Base-by-base conservation (phyloP, 108 stramenopile genomes). In the Discostella stelligeroides region DNA sequence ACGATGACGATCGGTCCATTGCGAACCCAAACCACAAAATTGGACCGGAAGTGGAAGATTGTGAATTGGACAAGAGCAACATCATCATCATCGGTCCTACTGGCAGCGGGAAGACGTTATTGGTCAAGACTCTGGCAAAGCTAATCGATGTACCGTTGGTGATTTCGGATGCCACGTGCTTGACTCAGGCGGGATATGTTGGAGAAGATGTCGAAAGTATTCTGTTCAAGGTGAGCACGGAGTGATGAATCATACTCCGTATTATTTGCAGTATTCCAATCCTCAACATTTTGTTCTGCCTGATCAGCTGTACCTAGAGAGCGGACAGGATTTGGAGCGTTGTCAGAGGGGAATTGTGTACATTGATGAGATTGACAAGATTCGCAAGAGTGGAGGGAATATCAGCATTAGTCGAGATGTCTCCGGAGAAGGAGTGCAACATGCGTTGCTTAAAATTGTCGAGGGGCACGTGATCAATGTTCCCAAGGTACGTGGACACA, bases 401-500 rank as follows among this genome's bases (percentile, higher is more conserved):
- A 84, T 95, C 14, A 93, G 92, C 70, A 97, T 98, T 48, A 98
- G 95, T 60, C 89, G 97, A n/a, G 95, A 96, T 71, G 94, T 96
- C 12, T 90, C 88, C 57, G 96, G 96, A 4, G 98, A 98, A 80
- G 98, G 97, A 27, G 97, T 98, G n/a, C 98, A 98, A 80, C 98
- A 98, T 79, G 98, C 98, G 2, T 82, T 98, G 23, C 82, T 98
- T 39, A 98, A 98, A 84, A 97, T 98, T 82, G 95, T 98, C 1
- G 98, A 98, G 81, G 98, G 98, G n/a, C 96, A 94, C 68, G 87
- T 97, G 4, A 92, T 97, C 15, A 98, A 97, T 82, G 98, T 98
- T 42, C 98, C 98, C n/a, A 98, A 98, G 86, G 95, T 91, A 70
- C 76, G 89, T 7, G 21, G n/a, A 2, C 10, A 0, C 25, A 27